Conservation (phyloP, 306 rosid species). For the Pueraria montana region DNA sequence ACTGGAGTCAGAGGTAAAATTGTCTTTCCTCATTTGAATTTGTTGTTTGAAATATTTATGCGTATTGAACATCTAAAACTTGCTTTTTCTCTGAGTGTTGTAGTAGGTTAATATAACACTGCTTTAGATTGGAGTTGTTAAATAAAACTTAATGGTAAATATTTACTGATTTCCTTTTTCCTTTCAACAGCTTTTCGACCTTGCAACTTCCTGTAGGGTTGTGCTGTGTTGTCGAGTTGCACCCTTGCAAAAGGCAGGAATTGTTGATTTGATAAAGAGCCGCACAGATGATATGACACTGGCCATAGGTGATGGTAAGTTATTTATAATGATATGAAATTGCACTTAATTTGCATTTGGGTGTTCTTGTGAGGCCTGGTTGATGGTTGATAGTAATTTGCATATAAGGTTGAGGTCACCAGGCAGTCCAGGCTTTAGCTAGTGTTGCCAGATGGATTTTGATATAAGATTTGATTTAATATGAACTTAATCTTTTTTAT, state of each 20-base stretch:
- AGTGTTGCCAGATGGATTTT: conserved; percentile 37
- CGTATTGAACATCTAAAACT: conserved; percentile 26
- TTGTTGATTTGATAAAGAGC: conserved; percentile 91
- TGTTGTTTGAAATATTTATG: conserved; percentile 17
- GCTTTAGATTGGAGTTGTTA: conserved; percentile 31
- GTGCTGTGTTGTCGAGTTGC: conserved; percentile 99
- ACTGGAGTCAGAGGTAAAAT: conserved; percentile 83
- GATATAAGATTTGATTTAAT: conserved; percentile 24
- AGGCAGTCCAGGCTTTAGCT: conserved; percentile 39
- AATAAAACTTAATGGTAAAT: conserved; percentile 22
- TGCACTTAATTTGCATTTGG: conserved; percentile 29
- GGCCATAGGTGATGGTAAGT: conserved; percentile 97
- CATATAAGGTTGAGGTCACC: neutral
- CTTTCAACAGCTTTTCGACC: conserved; percentile 85
- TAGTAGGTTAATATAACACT: conserved; percentile 31
- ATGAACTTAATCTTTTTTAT: conserved; percentile 28
- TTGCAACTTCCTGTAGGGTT: conserved; percentile 87
- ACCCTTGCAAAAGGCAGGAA: conserved; percentile 98
- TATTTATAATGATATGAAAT: conserved; percentile 28
- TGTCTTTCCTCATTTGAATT: conserved; percentile 17
- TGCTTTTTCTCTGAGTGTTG: conserved; percentile 37
- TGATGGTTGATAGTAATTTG: conserved; percentile 28
- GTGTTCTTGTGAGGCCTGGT: conserved; percentile 20
- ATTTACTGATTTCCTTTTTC: conserved; percentile 41
- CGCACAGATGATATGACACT: conserved; percentile 97